Percentiles rank a stretch among this genome's conserved stretches.
Evolutionary conservation across 768 basidiomycete genomes (phyloP).

Genomic region (Podaxis rugospora): DNA sequence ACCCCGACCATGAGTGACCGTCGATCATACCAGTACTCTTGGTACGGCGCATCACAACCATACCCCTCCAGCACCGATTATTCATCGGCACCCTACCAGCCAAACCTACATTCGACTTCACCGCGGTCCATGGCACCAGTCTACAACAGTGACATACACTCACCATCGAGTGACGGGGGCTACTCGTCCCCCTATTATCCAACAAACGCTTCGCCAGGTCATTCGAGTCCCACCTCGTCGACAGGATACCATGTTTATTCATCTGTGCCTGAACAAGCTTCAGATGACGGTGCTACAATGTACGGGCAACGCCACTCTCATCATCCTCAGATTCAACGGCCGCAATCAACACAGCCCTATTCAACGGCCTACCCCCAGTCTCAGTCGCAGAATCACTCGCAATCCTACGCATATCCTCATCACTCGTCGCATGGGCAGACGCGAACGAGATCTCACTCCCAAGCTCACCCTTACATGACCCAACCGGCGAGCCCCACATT

Average conservation of each 20-base stretch:
- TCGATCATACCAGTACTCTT: conserved; percentile 31
- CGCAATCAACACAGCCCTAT: conserved; percentile 29
- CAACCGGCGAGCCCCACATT: conserved; percentile 16
- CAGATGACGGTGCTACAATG: conserved; percentile 3
- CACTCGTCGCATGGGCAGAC: conserved; percentile 24
- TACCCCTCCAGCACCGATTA: conserved; percentile 1
- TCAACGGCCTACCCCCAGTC: conserved; percentile 31
- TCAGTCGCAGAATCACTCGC: conserved; percentile 31
- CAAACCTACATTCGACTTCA: background rate
- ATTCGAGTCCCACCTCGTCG: conserved; percentile 19
- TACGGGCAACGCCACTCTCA: conserved; percentile 14
- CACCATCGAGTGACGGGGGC: conserved; percentile 4
- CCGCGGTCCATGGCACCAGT: conserved; percentile 3
- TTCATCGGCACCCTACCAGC: conserved; percentile 1
- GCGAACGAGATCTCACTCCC: conserved; percentile 41
- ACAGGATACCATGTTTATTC: conserved; percentile 22
- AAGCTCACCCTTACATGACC: conserved; percentile 20
- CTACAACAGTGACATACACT: conserved; percentile 2
- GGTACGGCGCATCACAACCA: conserved; percentile 21
- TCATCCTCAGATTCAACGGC: conserved; percentile 21
- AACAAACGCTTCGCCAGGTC: conserved; percentile 16
- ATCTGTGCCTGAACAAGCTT: conserved; percentile 3
- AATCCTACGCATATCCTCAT: conserved; percentile 33
- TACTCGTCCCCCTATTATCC: conserved; percentile 23
- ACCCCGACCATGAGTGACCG: conserved; percentile 24